Evolutionary conservation across 2,329 filamentous ascomycete genomes (phyloP), one percentile per base, ranked within the genome.

Genomic region (Aspergillus aculeatinus): DNA sequence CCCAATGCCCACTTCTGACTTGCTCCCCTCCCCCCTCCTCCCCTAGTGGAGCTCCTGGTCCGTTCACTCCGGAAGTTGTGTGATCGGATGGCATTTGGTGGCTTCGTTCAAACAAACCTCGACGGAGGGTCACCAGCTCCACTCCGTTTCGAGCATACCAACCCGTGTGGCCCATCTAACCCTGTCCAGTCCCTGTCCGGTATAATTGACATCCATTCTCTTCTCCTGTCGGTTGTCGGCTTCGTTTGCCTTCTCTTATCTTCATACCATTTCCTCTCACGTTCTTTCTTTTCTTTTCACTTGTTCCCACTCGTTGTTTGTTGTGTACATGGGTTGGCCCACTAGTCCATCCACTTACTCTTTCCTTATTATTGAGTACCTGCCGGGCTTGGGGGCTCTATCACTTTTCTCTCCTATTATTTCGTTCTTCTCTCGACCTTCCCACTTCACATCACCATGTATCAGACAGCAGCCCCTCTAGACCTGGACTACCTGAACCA

Each of bases 401-500:
- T 53, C 42, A 23, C 27, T 48, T 25, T 44, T 55, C 12, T 31
- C 44, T 42, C n/a, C 29, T 23, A 25, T 21, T 56, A 21, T 44
- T 33, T 14, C 27, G 9, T 48, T 44, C 52, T 35, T 21, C 35
- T 29, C 53, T n/a, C 21, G 50, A 52, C 31, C 29, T 33, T 9
- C 42, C 48, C 16, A 47, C 25, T 31, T 27, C 2, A 5, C 25
- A 23, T 29, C 51, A 48, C 66, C 51, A 75, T 76, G 72, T 72
- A 69, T 58, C 65, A 70, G 48, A 54, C 70, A 9, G 65, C 64
- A 27, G 60, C 65, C 35, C 54, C 71, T 9, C 56, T 74, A 23
- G 64, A 67, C 50, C 64, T 76, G 55, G 67, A 70, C 47, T 72
- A 72, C 57, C 63, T 73, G 61, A 72, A 69, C 60, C 65, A 67